Conservation (phyloP, 495 filamentous ascomycete species). For the Penicillium arizonense region DNA sequence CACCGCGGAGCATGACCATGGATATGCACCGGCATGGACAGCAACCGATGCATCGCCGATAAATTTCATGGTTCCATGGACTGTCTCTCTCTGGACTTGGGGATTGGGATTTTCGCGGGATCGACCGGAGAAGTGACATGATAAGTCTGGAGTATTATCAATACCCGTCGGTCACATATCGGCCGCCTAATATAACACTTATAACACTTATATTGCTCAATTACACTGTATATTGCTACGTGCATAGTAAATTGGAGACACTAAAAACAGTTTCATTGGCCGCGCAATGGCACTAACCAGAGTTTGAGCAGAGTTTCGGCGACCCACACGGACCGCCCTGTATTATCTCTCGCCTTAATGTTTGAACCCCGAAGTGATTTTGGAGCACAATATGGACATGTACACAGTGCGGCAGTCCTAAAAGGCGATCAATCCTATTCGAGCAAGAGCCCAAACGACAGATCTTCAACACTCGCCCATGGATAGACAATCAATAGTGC, state of each 20-base stretch:
- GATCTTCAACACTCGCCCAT: too few relatives aligned
- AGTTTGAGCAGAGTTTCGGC: slow-evolving; percentile 13
- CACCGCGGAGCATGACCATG: too few relatives aligned
- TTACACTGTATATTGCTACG: too few relatives aligned
- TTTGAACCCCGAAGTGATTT: too few relatives aligned
- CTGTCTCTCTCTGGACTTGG: not conserved
- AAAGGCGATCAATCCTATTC: too few relatives aligned
- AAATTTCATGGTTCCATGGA: not conserved
- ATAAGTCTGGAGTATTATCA: slow-evolving; percentile 16
- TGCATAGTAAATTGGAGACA: too few relatives aligned
- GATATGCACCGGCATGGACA: not conserved
- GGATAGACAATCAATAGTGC: too few relatives aligned
- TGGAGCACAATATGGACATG: too few relatives aligned
- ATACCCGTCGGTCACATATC: slow-evolving; percentile 10
- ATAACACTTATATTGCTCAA: too few relatives aligned
- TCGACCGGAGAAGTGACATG: slow-evolving; percentile 5
- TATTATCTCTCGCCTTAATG: too few relatives aligned
- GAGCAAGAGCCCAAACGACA: too few relatives aligned
- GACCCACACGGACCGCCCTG: slow-evolving; percentile 16
- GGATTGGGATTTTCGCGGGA: slow-evolving; percentile 7
- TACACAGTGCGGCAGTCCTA: not conserved
- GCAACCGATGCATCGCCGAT: not conserved
- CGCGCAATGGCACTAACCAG: not conserved
- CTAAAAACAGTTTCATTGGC: not conserved
- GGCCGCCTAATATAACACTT: not conserved